Percentiles rank a stretch among this genome's conserved stretches.
These are phyloP conservation scores for Fusarium buxicola DNA, from an alignment of 2,329 filamentous ascomycete species.

Conservation along the genomic window DNA sequence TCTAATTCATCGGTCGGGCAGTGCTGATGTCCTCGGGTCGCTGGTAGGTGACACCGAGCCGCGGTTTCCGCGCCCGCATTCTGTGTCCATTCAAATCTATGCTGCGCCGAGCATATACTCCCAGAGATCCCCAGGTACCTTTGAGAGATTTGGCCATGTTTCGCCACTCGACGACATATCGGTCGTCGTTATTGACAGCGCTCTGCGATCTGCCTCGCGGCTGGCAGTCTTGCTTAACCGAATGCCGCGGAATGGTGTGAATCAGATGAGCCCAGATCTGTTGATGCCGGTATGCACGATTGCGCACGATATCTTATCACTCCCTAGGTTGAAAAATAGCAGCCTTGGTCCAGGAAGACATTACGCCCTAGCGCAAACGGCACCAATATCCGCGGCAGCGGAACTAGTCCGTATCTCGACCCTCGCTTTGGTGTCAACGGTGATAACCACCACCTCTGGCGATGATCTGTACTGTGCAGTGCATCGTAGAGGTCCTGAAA, in stretches of 20 bases:
- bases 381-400: background rate
- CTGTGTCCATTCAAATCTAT: background rate
- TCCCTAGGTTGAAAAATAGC: conserved; percentile 4
- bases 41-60: conserved; percentile 26
- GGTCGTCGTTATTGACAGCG: background rate
- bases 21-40: conserved; percentile 33
- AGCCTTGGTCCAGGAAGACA: background rate
- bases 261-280: conserved; percentile 11
- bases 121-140: background rate
- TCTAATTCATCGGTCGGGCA: conserved; percentile 1
- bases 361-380: accelerated
- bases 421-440: conserved; percentile 14
- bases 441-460: conserved; percentile 27
- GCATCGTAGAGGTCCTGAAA: background rate
- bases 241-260: background rate
- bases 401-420: conserved; percentile 29
- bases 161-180: background rate
- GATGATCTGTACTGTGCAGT: conserved; percentile 18
- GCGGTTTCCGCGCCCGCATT: conserved; percentile 17
- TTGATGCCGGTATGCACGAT: conserved; percentile 27
- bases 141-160: background rate
- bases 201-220: conserved; percentile 2
- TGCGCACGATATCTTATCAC: conserved; percentile 22
- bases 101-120: background rate
- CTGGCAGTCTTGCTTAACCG: conserved; percentile 20